Conservation (phyloP, 139 green algal species). For the Tetradesmus obliquus region DNA sequence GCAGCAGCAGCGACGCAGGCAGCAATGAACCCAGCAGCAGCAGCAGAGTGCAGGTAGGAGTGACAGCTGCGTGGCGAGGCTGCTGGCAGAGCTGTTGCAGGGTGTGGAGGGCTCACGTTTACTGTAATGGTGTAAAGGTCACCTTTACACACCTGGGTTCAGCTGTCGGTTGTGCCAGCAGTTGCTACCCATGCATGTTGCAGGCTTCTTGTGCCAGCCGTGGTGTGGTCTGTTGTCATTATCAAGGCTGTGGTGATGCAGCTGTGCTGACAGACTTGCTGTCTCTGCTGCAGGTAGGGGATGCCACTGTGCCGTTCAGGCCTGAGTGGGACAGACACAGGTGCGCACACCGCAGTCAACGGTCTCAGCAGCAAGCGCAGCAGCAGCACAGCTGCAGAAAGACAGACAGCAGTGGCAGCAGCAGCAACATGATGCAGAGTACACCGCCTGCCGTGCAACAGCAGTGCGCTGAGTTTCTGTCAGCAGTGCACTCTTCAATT, state of each 20-base stretch:
- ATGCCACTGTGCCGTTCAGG: slow-evolving; percentile 86
- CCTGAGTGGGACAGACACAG: slow-evolving; percentile 75
- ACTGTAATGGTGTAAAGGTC: too few species aligned
- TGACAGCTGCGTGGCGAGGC: not conserved
- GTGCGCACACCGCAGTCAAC: not conserved
- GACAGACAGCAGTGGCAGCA: not conserved
- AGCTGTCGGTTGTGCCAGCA: too few species aligned
- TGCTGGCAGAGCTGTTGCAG: too few species aligned
- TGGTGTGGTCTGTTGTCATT: too few species aligned
- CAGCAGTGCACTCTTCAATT: not conserved
- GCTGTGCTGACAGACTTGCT: too few species aligned
- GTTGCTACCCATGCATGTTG: too few species aligned
- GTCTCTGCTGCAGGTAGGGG: slow-evolving; percentile 72
- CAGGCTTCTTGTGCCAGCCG: too few species aligned
- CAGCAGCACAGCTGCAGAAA: too few species aligned
- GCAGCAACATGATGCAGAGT: not conserved
- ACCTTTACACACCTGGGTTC: not conserved
- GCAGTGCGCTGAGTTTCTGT: not conserved
- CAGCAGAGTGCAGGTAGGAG: slow-evolving; percentile 18
- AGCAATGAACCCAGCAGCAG: not conserved
- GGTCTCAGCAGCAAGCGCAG: not conserved
- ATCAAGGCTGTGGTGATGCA: too few species aligned
- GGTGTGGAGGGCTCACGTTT: not conserved
- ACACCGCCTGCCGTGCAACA: too few species aligned
- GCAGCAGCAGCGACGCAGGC: slow-evolving; percentile 2